Evolutionary conservation across 345 rosid species (phyloP), one percentile per base, ranked within the genome.

Genomic region (Atalantia buxifolia): DNA sequence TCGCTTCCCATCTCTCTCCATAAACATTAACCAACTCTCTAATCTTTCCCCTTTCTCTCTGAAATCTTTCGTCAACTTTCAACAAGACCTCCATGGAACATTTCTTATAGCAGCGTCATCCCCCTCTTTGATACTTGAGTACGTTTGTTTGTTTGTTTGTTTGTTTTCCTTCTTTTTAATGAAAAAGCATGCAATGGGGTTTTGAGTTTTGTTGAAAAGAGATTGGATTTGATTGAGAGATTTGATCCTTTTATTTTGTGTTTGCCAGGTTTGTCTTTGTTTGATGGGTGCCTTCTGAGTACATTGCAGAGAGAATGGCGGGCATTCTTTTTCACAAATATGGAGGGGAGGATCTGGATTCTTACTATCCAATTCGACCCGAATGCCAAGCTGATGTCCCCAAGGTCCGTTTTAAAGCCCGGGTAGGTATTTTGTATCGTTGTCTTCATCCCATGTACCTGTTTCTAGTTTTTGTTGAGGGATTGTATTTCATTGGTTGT

Each of bases 281-380:
- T 77, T 53, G 55, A 69, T 80, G 63, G 45, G 71, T 4, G 31
- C 14, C 69, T 18, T 19, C 55, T n/a, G 68, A 76, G 59, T 63
- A 38, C 65, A 10, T 66, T 56, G 42, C 77, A 80, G 69, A 84
- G 63, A 85, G 83, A 88, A 77, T 84, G 65, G 12, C 84, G 38
- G 50, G 69, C 35, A 19, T 76, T 53, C n/a, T 77, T 63, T 76
- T 84, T 81, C 80, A 77, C 84, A 91, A 81, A 80, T 75, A 88
- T 56, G 94, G 88, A 72, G 89, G 78, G 48, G 91, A 85, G 25
- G 97, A 93, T 73, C 84, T 89, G 86, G 90, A 89, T 55, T 88
- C 86, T 78, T 92, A 88, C 87, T 93, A 85, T 85, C 99, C 95
- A 35, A 81, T 91, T 67, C 81, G 93, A 82, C 86, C 92, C 18